phyloP scores from a whole-genome alignment of 768 basidiomycete species.

The Boletus patriciae region DNA sequence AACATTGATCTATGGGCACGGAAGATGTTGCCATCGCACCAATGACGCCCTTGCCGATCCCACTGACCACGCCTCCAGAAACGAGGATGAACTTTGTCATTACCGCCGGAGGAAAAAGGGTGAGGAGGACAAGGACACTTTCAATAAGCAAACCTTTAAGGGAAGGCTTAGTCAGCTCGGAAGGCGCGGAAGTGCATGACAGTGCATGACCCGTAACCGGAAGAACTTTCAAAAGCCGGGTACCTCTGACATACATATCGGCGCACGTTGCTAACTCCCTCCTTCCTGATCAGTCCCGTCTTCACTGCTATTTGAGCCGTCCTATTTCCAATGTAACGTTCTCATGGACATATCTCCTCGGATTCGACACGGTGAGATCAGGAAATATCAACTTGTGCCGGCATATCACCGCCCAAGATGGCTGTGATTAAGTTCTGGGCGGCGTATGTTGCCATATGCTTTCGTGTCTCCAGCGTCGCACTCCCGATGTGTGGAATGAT shows the following conservation, averaged over 20 bases:
- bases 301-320: not conserved
- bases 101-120: conserved; percentile 9
- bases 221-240: too few relatives aligned
- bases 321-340: not conserved
- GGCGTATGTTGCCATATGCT: conserved; percentile 78
- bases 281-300: not conserved
- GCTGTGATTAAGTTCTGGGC: conserved; percentile 55
- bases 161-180: conserved; percentile 16
- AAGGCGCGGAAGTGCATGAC: too few relatives aligned
- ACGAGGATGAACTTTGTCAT: conserved; percentile 98
- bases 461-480: conserved; percentile 81
- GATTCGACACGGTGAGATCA: not conserved
- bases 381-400: conserved; percentile 44
- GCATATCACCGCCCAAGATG: conserved; percentile 58
- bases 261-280: not conserved
- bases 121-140: not conserved
- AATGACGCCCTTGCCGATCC: conserved; percentile 99
- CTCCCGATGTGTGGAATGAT: conserved; percentile 91
- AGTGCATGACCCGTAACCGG: not conserved
- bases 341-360: not conserved
- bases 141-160: not conserved
- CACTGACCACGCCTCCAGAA: conserved; percentile 95
- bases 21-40: conserved; percentile 54
- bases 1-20: conserved; percentile 17
- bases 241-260: too few relatives aligned